Conservation (phyloP, 192 early-diverging fungal species). For the Coemansia sp. region DNA sequence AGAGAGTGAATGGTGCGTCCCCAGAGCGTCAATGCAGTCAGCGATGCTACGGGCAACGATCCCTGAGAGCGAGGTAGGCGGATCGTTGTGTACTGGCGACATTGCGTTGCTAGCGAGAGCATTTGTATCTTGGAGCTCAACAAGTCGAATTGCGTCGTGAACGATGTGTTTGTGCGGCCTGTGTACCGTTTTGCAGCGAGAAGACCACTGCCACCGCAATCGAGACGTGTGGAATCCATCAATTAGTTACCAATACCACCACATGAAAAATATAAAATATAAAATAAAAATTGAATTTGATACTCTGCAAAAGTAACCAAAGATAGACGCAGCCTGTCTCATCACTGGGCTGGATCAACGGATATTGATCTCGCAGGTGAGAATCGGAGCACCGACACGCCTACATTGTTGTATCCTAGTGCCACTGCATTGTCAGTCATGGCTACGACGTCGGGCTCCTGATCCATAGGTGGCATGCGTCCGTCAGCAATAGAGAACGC, state of each 20-base stretch:
- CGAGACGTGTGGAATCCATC: slow-evolving; percentile 1
- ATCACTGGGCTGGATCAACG: not conserved
- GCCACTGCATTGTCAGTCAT: slow-evolving; percentile 14
- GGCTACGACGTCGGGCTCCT: not conserved
- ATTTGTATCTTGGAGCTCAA: slow-evolving; percentile 47
- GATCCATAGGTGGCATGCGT: slow-evolving; percentile 1
- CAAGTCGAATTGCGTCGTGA: slow-evolving; percentile 22
- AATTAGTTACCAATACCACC: not conserved
- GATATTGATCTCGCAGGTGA: not conserved
- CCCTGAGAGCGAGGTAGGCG: slow-evolving; percentile 36
- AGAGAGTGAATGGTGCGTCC: slow-evolving; percentile 45
- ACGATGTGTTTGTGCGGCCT: slow-evolving; percentile 27
- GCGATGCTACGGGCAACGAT: slow-evolving; percentile 33
- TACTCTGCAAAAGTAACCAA: too few species aligned
- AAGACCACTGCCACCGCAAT: slow-evolving; percentile 3
- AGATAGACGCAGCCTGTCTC: not conserved
- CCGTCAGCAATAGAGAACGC: not conserved
- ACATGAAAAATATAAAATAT: not conserved
- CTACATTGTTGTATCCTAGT: not conserved
- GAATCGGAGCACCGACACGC: not conserved
- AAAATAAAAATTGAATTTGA: not conserved
- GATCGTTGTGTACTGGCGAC: slow-evolving; percentile 38
- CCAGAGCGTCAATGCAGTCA: slow-evolving; percentile 46
- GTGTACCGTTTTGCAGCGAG: slow-evolving; percentile 8
- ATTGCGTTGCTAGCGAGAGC: slow-evolving; percentile 41